Evolutionary conservation across 352 stramenopile species (phyloP).

Genomic region (Globisporangium radiosum): DNA sequence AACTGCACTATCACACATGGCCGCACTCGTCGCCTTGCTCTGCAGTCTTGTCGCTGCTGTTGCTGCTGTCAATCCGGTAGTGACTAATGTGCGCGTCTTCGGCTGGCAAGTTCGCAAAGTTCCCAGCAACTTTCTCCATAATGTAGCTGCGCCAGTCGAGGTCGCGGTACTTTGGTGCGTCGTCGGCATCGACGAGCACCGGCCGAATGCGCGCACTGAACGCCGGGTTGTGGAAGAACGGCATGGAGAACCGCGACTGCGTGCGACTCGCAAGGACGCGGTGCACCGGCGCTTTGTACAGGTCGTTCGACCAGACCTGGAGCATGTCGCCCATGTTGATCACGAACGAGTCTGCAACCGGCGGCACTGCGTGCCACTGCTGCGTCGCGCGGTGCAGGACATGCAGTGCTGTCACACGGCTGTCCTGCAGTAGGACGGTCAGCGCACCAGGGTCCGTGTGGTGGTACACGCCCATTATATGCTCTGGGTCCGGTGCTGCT

Average conservation of each 20-base stretch:
- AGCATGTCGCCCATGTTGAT: conserved; percentile 60
- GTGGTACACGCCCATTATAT: conserved; percentile 31
- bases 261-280: conserved; percentile 24
- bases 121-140: conserved; percentile 61
- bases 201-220: conserved; percentile 33
- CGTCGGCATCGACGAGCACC: conserved; percentile 13
- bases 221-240: conserved; percentile 27
- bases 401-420: conserved; percentile 36
- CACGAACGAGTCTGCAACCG: conserved; percentile 30
- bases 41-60: not conserved
- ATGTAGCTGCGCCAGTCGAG: conserved; percentile 73
- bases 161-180: conserved; percentile 29
- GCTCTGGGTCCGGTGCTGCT: conserved; percentile 17
- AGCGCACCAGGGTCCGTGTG: conserved; percentile 48
- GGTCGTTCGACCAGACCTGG: conserved; percentile 44
- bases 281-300: conserved; percentile 36
- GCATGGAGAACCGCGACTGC: conserved; percentile 18
- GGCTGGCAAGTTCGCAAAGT: conserved; percentile 62
- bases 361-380: conserved; percentile 31
- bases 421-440: conserved; percentile 43
- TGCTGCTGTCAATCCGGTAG: conserved; percentile 18
- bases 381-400: conserved; percentile 30
- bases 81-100: conserved; percentile 79
- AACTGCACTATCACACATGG: too few relatives aligned
- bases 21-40: too few relatives aligned